Base-by-base conservation (phyloP, 2,329 filamentous ascomycete genomes). In the Claviceps spartinae region DNA sequence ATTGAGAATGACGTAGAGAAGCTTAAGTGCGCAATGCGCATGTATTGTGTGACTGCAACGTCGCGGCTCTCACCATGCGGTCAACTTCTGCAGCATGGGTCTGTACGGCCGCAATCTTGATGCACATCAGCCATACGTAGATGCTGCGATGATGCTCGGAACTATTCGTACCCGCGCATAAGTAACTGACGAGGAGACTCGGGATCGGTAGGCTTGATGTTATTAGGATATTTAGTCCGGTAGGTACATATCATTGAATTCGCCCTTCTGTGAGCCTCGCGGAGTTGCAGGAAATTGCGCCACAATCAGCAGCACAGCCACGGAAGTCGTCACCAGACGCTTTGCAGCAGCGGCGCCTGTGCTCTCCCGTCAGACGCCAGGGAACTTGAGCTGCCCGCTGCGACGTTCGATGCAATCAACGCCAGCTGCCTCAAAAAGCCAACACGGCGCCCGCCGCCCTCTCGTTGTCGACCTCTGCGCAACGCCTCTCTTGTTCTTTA, bases 271-370 rank as follows among this genome's bases (percentile, higher is more conserved):
- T 34, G 30, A 34, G 30, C 30, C 30, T 34, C 30, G n/a, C 26
- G 18, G 16, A 11, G 38, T 41, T 11, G 34, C 42, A 22, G 51
- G 11, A 5, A 26, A 34, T 26, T 51, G 50, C 56, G 54, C 53
- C 55, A 51, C 55, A 47, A 51, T 46, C 41, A 18, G 22, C 50
- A 43, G 48, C 55, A 55, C 55, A 57, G 55, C 55, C 55, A 55
- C 55, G 9, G 20, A 53, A 51, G 55, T 53, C 45, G 41, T 52
- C 49, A 49, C 45, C 30, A 38, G 30, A 30, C 26, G 26, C 26
- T 30, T 30, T 30, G 26, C 26, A 30, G 26, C 26, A 30, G 26
- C 26, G 26, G 26, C 26, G 26, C 26, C 26, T 30, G 26, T 34
- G 30, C 30, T 11, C 30, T 34, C 26, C 26, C 26, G 26, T 30